A percentile compares a stretch with the other conserved stretches of the same genome.
Conservation (phyloP, 768 basidiomycete genomes). For the Calvatia gigantea region DNA sequence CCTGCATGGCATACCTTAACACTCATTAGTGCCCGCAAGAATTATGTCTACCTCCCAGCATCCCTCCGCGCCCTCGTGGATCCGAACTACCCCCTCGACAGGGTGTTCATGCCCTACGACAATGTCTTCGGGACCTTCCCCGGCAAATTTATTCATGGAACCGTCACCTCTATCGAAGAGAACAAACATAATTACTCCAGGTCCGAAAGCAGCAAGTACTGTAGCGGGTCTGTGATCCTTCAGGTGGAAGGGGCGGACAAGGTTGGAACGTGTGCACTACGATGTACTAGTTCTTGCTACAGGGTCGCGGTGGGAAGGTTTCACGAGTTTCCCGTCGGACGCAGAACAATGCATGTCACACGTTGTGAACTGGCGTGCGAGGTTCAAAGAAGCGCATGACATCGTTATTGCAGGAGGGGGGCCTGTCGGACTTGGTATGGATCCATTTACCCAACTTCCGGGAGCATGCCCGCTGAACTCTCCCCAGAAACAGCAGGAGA, state of each 20-base stretch:
- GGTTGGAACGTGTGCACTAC: conserved; percentile 24
- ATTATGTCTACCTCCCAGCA: conserved; percentile 43
- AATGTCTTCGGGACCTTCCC: conserved; percentile 19
- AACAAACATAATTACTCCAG: conserved; percentile 28
- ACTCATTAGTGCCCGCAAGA: conserved; percentile 48
- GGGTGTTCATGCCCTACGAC: conserved; percentile 20
- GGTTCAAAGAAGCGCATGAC: conserved; percentile 20
- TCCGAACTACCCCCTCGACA: conserved; percentile 27
- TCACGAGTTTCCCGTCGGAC: conserved; percentile 27
- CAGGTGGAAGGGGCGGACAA: background rate
- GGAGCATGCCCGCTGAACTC: background rate
- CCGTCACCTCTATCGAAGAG: conserved; percentile 25
- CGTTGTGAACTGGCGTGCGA: conserved; percentile 19
- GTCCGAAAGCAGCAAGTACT: conserved; percentile 35
- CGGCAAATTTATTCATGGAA: conserved; percentile 35
- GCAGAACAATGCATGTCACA: conserved; percentile 14
- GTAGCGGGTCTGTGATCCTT: conserved; percentile 7
- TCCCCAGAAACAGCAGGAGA: conserved; percentile 22
- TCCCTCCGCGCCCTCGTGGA: conserved; percentile 47
- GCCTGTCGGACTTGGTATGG: conserved; percentile 24
- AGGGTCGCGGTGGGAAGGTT: conserved; percentile 45
- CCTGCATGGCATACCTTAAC: conserved; percentile 40
- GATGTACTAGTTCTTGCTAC: conserved; percentile 55
- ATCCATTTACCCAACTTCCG: conserved; percentile 4
- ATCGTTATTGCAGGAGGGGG: conserved; percentile 27